Evolutionary conservation across 345 rosid species (phyloP).

Genomic region (Erucastrum elatum): DNA sequence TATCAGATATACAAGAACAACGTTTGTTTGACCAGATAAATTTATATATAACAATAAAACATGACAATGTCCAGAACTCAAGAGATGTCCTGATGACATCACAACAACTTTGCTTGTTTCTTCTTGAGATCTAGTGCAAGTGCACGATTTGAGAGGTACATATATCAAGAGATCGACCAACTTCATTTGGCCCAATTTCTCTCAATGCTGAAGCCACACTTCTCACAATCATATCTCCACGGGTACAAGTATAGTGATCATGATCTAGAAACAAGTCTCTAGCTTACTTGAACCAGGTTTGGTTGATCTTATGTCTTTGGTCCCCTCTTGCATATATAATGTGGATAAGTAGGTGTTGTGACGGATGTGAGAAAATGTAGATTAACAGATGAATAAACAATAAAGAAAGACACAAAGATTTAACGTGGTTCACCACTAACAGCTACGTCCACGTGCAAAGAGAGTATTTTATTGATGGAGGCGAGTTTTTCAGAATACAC

Average conservation of each 20-base stretch:
- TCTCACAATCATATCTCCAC: neutral
- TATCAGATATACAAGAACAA: neutral
- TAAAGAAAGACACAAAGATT: too few relatives aligned
- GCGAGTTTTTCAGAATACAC: too few relatives aligned
- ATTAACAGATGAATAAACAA: too few relatives aligned
- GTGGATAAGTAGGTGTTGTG: too few relatives aligned
- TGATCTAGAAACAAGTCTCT: neutral
- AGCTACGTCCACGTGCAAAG: too few relatives aligned
- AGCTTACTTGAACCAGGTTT: conserved; percentile 4
- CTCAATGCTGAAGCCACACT: neutral
- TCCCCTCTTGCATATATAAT: neutral
- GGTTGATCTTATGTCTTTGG: conserved; percentile 6
- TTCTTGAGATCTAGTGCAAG: neutral
- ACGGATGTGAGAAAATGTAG: too few relatives aligned
- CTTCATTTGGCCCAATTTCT: neutral
- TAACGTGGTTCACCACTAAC: too few relatives aligned
- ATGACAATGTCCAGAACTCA: neutral
- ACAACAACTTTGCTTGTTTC: neutral
- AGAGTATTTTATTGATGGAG: too few relatives aligned
- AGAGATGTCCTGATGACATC: neutral
- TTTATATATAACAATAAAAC: neutral
- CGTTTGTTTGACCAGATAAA: neutral
- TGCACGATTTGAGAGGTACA: neutral
- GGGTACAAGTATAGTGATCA: neutral
- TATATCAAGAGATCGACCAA: neutral